These are phyloP conservation scores for Termitomyces sp. DNA, from an alignment of 768 basidiomycete genomes.

Conservation along the genomic window DNA sequence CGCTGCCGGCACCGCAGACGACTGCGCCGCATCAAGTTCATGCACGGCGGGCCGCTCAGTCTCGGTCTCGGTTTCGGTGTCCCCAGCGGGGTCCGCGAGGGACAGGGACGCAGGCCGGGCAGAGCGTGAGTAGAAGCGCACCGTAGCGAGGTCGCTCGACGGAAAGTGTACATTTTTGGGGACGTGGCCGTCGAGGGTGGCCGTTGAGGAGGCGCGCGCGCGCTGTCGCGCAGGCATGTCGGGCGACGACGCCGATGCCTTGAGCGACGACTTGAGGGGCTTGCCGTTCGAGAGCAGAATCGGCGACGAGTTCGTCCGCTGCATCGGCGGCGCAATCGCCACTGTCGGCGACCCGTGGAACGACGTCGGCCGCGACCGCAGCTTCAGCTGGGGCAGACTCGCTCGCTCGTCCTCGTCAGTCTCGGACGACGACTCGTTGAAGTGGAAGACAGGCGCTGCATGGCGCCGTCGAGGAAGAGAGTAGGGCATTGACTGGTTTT, in stretches of 20 bases:
- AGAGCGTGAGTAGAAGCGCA: slow-evolving; percentile 56
- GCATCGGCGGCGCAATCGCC: slow-evolving; percentile 23
- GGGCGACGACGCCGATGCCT: slow-evolving; percentile 48
- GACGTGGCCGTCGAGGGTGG: neutral
- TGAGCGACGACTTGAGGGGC: slow-evolving; percentile 83
- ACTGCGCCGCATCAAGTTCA: slow-evolving; percentile 16
- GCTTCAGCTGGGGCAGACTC: slow-evolving; percentile 13
- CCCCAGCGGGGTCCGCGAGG: slow-evolving; percentile 19
- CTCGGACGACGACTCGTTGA: slow-evolving; percentile 20
- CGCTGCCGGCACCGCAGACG: slow-evolving; percentile 22
- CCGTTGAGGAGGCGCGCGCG: slow-evolving; percentile 52
- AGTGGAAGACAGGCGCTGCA: slow-evolving; percentile 27
- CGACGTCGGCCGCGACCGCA: slow-evolving; percentile 17
- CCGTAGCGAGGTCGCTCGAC: slow-evolving; percentile 51
- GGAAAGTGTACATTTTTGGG: slow-evolving; percentile 74
- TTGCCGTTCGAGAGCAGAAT: slow-evolving; percentile 70
- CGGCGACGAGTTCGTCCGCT: slow-evolving; percentile 30
- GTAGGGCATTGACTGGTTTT: slow-evolving; percentile 22
- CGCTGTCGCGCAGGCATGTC: slow-evolving; percentile 29
- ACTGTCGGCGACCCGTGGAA: slow-evolving; percentile 1
- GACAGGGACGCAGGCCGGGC: slow-evolving; percentile 62
- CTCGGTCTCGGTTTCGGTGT: slow-evolving; percentile 43
- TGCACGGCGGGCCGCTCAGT: slow-evolving; percentile 22
- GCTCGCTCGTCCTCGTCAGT: slow-evolving; percentile 16
- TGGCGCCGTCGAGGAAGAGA: slow-evolving; percentile 16